phyloP scores from a whole-genome alignment of 2,329 filamentous ascomycete genomes.

The Cercospora brassicicola region DNA sequence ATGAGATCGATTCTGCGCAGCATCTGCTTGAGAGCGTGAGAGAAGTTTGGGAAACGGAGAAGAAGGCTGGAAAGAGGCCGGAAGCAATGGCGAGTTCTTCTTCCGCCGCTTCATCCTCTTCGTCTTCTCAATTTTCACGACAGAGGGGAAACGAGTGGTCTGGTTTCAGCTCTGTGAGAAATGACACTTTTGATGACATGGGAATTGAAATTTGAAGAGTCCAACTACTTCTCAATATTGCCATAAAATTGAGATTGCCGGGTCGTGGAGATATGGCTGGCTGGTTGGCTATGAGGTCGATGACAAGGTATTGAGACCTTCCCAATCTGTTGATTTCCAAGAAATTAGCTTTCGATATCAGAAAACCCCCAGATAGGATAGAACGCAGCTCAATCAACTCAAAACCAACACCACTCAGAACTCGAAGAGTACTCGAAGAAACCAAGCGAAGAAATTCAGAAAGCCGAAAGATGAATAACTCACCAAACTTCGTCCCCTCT shows the following conservation, averaged over 20 bases:
- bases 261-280: not conserved
- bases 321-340: slow-evolving; percentile 27
- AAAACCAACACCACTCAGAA: too few species aligned
- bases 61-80: slow-evolving; percentile 4
- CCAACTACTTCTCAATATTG: not conserved
- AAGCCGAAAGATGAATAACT: slow-evolving; percentile 25
- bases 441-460: too few species aligned
- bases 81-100: not conserved
- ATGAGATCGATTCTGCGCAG: slow-evolving; percentile 23
- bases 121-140: slow-evolving; percentile 1
- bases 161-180: not conserved
- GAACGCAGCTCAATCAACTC: not conserved
- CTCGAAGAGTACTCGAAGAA: too few species aligned
- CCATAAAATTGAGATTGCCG: not conserved
- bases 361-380: not conserved
- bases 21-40: slow-evolving; percentile 24
- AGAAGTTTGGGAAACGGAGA: slow-evolving; percentile 18
- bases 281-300: slow-evolving; percentile 1
- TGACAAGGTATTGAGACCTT: slow-evolving; percentile 26
- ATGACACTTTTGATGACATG: slow-evolving; percentile 5
- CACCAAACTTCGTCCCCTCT: slow-evolving; percentile 47
- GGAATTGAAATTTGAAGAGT: not conserved
- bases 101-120: not conserved
- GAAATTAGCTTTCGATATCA: slow-evolving; percentile 1
- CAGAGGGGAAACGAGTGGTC: not conserved